Evolutionary conservation across 148 eudicot species (phyloP), one percentile per base, ranked within the genome.

Genomic region (Amaranthus cruentus): DNA sequence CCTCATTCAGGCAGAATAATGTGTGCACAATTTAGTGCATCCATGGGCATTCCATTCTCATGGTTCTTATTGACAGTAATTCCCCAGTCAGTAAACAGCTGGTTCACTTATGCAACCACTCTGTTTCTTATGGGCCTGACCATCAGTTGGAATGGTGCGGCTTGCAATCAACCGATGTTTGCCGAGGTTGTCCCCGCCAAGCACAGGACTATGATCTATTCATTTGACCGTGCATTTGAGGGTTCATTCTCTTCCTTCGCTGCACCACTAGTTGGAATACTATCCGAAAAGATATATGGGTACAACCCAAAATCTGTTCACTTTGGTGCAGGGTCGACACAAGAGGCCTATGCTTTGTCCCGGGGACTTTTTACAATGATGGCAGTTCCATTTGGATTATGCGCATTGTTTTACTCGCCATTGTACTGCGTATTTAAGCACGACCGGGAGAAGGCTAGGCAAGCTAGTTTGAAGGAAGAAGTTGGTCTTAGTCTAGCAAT

Each of bases 231-330:
- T 0, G 96, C 98, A 6, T 89, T 90, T 72, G 98, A 95, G 61
- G 97, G 81, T 0, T 91, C 97, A 13, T 88, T 95, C 79, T 88
- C 98, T n/a, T 91, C 98, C 4, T 90, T 95, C 72, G 98, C 98
- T 46, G 93, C 98, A 69, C 98, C 98, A 7, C 42, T 95, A 59
- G 98, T 95, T 8, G 98, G 98, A 15, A 91, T 95, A 63, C 85
- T 95, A 6, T 81, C 97, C 4, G 97, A 95, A 83, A 89, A 88
- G 82, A 83, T 95, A 7, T 95, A 90, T 55, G 97, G 98, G 3
- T 95, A 95, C 47, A 83, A 95, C 74, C 49, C 89, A 1, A 90
- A 89, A 76, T 79, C 93, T 2, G 89, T 94, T 38, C 82, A 87
- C 67, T 86, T 83, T 0, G 76, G 75, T 59, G 80, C 76, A 5